Evolutionary conservation across 2,329 filamentous ascomycete species (phyloP), one percentile per base, ranked within the genome.

Genomic region (Plenodomus lindquistii): DNA sequence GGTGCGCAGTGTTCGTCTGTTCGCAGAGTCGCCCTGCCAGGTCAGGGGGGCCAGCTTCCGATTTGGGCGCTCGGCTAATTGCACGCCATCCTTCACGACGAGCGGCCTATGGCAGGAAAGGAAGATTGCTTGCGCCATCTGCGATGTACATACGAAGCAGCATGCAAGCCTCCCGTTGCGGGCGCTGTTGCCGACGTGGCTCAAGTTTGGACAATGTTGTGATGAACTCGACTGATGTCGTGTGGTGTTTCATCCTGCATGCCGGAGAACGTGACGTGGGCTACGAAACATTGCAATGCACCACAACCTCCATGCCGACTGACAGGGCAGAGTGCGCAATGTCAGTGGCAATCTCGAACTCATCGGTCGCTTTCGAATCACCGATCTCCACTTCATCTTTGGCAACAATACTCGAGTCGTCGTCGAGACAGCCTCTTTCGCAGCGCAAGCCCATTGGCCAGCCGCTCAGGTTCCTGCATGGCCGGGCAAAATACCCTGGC

Each of bases 381-480:
- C 27, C 27, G 27, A 31, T 15, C 27, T 4, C 11, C 27, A 7
- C 27, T 13, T 13, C 27, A 31, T 15, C 27, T 7, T 7, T 7
- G 27, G 27, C 27, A 7, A 13, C 27, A 31, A 13, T 7, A 8
- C 27, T 31, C 27, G 27, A 31, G 27, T 31, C 27, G 27, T 31
- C 27, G 27, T 31, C 27, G 11, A 31, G 13, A 41, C 36, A 19
- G 38, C 18, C 43, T n/a, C 44, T 46, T 36, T 42, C 29, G 43
- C 38, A 18, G 1, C 9, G 21, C 2, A 17, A 40, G 34, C 24
- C 27, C 29, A 55, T 55, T 55, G 52, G 52, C 35, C 20, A 43
- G 46, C n/a, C 27, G 27, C 27, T 7, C 27, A 31, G 27, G 63
- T 66, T 62, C 63, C 63, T 65, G 63, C 58, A 65, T 54, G 21